Evolutionary conservation across 805 yeast species (phyloP).

Genomic region (Wickerhamiella kazuoi): DNA sequence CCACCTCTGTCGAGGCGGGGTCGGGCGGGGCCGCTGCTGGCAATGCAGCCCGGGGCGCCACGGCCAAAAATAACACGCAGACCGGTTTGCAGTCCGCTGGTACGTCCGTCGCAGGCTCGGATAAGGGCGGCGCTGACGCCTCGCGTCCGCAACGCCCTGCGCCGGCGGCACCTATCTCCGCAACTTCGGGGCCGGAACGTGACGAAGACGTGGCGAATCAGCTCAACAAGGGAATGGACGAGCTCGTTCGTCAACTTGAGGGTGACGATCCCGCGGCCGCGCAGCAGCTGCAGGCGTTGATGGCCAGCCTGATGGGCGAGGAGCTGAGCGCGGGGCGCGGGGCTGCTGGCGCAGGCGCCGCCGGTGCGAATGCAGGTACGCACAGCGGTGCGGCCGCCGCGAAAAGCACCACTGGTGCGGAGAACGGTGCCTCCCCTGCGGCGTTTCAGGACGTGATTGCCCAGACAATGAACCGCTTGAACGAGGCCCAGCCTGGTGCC

Average conservation of each 20-base stretch:
- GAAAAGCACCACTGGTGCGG: constrained; percentile 7
- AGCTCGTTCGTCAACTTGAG: constrained; percentile 30
- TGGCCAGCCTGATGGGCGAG: constrained; percentile 16
- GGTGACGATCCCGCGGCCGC: constrained; percentile 35
- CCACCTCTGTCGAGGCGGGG: not conserved
- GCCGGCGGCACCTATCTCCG: constrained; percentile 14
- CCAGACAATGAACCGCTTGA: constrained; percentile 62
- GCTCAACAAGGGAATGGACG: constrained; percentile 24
- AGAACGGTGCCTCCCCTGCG: constrained; percentile 14
- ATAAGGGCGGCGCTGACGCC: too few relatives aligned
- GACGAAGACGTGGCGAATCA: constrained; percentile 20
- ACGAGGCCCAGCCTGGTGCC: constrained; percentile 42
- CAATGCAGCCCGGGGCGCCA: not conserved
- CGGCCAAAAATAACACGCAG: not conserved
- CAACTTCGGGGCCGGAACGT: constrained; percentile 10
- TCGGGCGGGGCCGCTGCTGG: not conserved
- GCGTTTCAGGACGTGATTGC: constrained; percentile 59
- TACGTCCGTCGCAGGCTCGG: not conserved
- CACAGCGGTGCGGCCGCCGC: constrained; percentile 4
- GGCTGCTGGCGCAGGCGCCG: constrained; percentile 12
- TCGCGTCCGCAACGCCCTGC: not conserved
- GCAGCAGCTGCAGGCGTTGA: constrained; percentile 31
- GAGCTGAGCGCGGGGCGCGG: constrained; percentile 8
- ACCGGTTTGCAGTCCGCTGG: not conserved
- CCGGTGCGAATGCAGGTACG: constrained; percentile 4